Percentiles rank a stretch among this genome's conserved stretches.
Conservation (phyloP, 352 stramenopile genomes). For the Globisporangium irregulare region DNA sequence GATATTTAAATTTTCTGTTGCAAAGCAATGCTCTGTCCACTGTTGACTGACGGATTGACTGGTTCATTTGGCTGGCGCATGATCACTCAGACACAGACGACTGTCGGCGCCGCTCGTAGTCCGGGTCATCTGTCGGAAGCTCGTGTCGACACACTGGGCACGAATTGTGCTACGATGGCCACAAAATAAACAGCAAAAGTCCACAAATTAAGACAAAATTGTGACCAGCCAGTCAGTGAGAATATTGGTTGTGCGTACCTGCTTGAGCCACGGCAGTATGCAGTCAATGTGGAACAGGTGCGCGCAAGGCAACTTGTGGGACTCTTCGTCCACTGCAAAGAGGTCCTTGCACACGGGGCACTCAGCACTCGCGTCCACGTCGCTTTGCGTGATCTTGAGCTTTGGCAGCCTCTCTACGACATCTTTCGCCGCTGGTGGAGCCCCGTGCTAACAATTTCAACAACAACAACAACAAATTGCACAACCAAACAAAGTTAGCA, state of each 20-base stretch:
- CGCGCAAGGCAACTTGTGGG: constrained; percentile 66
- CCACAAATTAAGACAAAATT: not conserved
- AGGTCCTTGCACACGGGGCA: constrained; percentile 87
- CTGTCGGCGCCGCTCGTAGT: constrained; percentile 68
- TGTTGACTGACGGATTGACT: not conserved
- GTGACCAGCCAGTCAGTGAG: not conserved
- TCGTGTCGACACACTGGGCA: constrained; percentile 84
- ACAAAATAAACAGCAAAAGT: not conserved
- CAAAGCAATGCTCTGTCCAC: not conserved
- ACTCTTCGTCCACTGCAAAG: constrained; percentile 76
- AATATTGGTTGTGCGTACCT: constrained; percentile 19
- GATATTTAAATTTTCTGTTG: not conserved
- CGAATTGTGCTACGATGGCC: constrained; percentile 70
- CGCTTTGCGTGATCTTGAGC: constrained; percentile 64
- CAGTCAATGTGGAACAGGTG: constrained; percentile 84
- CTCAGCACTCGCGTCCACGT: constrained; percentile 76
- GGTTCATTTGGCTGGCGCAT: not conserved
- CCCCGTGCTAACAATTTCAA: constrained; percentile 52
- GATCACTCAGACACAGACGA: constrained; percentile 16
- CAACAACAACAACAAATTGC: constrained; percentile 8
- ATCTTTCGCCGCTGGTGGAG: constrained; percentile 71
- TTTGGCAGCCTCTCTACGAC: constrained; percentile 73
- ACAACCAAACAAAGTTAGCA: not conserved
- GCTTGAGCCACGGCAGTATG: constrained; percentile 84
- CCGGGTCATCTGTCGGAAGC: constrained; percentile 77